Evolutionary conservation across 805 yeast species (phyloP).

Genomic region (Wickerhamomyces alni): DNA sequence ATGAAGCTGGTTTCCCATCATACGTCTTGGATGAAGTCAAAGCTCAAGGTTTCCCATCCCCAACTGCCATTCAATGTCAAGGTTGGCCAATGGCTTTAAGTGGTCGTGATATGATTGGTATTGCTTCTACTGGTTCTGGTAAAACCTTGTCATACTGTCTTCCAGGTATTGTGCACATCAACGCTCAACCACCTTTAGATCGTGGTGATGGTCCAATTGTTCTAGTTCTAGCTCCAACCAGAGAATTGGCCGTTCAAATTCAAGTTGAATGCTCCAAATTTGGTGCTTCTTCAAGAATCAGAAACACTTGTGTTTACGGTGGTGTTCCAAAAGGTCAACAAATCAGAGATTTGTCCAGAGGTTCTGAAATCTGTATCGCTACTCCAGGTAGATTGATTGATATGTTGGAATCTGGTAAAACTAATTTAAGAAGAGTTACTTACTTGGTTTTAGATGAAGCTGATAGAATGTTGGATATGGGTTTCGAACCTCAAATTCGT

Average conservation of each 20-base stretch:
- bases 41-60: conserved; percentile 87
- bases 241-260: conserved; percentile 98
- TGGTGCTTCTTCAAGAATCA: conserved; percentile 84
- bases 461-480: conserved; percentile 99
- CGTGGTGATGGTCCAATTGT: conserved; percentile 98
- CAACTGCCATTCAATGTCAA: conserved; percentile 97
- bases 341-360: conserved; percentile 91
- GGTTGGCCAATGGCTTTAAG: conserved; percentile 99
- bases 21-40: conserved; percentile 86
- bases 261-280: conserved; percentile 95
- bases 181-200: conserved; percentile 90
- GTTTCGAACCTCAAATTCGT: conserved; percentile 99
- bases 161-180: conserved; percentile 95
- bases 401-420: conserved; percentile 92
- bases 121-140: conserved; percentile 99
- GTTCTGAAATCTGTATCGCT: conserved; percentile 94
- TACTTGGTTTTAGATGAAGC: conserved; percentile 98
- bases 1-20: conserved; percentile 97
- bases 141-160: conserved; percentile 95
- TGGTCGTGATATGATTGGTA: conserved; percentile 99
- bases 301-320: conserved; percentile 97
- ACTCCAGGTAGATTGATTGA: conserved; percentile 99
- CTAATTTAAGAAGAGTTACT: conserved; percentile 93
- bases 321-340: conserved; percentile 99
- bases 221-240: conserved; percentile 93